Percentiles rank a stretch among this genome's conserved stretches.
These are phyloP conservation scores for Penicillium sp. DNA, from an alignment of 2,329 filamentous ascomycete species.

Conservation along the genomic window DNA sequence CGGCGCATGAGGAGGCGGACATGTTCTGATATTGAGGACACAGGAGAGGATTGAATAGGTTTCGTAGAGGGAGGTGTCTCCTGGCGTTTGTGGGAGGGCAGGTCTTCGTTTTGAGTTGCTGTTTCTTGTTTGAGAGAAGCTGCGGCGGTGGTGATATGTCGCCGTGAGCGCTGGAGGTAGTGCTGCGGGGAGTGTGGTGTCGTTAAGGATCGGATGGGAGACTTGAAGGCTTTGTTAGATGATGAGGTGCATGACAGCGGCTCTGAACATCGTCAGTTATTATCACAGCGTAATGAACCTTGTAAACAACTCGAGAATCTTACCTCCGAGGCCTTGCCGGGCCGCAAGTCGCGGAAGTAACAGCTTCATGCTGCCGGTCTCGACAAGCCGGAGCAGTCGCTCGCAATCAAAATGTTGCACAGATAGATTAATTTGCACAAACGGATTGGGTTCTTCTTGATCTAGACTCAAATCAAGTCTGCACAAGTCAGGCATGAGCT, in stretches of 20 bases:
- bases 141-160: constrained; percentile 22
- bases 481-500: neutral
- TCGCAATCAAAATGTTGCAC: constrained; percentile 13
- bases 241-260: neutral
- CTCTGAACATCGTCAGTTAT: neutral
- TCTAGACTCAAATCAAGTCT: constrained; percentile 23
- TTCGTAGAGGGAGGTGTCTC: neutral
- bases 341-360: constrained; percentile 24
- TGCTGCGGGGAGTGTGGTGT: constrained; percentile 6
- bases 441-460: constrained; percentile 8
- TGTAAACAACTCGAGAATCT: neutral
- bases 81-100: neutral
- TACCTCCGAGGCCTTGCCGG: constrained; percentile 25
- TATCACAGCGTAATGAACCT: neutral
- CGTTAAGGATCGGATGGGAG: neutral
- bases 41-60: neutral
- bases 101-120: constrained; percentile 1
- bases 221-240: neutral
- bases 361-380: constrained; percentile 35
- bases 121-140: constrained; percentile 4
- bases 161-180: constrained; percentile 12
- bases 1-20: constrained; percentile 54
- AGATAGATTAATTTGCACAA: neutral
- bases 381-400: constrained; percentile 9
- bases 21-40: constrained; percentile 33